These are phyloP conservation scores for Penicillium silybi DNA, from an alignment of 495 filamentous ascomycete genomes.

Conservation along the genomic window DNA sequence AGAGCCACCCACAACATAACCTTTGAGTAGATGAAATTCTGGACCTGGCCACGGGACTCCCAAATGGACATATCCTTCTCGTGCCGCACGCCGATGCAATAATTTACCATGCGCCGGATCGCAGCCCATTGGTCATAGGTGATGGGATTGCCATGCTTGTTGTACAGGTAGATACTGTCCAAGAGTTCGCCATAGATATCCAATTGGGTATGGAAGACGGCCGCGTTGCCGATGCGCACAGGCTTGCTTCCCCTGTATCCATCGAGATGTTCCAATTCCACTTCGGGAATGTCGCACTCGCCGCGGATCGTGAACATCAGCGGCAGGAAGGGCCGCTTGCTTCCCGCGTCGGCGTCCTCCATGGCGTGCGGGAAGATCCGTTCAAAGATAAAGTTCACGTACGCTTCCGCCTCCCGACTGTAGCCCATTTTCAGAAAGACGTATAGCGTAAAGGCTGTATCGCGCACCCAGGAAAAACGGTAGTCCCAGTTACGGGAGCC, in stretches of 20 bases:
- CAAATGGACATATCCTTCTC: slow-evolving; percentile 75
- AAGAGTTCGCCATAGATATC: slow-evolving; percentile 76
- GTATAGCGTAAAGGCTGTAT: slow-evolving; percentile 71
- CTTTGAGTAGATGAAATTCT: slow-evolving; percentile 70
- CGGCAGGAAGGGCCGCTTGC: slow-evolving; percentile 48
- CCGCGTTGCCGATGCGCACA: slow-evolving; percentile 71
- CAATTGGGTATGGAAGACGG: slow-evolving; percentile 68
- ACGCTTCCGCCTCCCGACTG: slow-evolving; percentile 67
- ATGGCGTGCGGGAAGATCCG: slow-evolving; percentile 46
- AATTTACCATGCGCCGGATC: slow-evolving; percentile 55
- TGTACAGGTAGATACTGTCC: slow-evolving; percentile 72
- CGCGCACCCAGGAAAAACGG: slow-evolving; percentile 69
- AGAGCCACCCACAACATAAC: slow-evolving; percentile 76
- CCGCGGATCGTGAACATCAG: slow-evolving; percentile 77
- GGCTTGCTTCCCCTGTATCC: slow-evolving; percentile 65
- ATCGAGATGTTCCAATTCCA: slow-evolving; percentile 60
- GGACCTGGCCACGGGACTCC: slow-evolving; percentile 69
- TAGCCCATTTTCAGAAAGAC: slow-evolving; percentile 71
- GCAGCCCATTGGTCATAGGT: slow-evolving; percentile 67
- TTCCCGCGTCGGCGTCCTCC: slow-evolving; percentile 40
- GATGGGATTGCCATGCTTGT: slow-evolving; percentile 71
- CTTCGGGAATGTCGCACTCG: slow-evolving; percentile 66
- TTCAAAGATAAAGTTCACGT: slow-evolving; percentile 70
- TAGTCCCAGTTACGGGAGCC: slow-evolving; percentile 76
- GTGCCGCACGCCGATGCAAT: slow-evolving; percentile 41